Percentiles rank a stretch among this genome's conserved stretches.
Evolutionary conservation across 1,139 yeast genomes (phyloP).

Genomic region (Candida labiduridarum): DNA sequence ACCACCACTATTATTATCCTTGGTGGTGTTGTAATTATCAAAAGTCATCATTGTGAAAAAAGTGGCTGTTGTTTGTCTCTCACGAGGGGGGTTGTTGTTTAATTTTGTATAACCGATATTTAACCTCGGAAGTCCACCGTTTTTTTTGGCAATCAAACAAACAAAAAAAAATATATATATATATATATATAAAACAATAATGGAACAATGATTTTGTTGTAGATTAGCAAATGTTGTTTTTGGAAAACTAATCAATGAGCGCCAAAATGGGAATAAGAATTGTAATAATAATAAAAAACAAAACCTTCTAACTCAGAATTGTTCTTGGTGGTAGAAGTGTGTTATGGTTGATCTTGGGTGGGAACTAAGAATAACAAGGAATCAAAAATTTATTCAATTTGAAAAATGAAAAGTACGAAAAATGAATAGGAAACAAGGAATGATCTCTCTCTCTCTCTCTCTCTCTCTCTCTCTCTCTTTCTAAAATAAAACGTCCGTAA

Average conservation of each 20-base stretch:
- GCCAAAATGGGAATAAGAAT: no score
- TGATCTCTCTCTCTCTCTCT: no score
- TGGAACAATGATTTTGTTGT: no score
- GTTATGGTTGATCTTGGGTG: neutral
- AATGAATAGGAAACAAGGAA: neutral
- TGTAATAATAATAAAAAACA: no score
- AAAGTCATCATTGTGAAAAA: slow-evolving; percentile 8
- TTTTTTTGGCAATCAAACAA: no score
- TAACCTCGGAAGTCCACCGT: no score
- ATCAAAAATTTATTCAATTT: neutral
- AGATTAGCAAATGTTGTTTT: no score
- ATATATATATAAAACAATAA: no score
- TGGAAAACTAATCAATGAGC: no score
- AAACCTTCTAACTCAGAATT: no score
- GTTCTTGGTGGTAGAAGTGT: neutral
- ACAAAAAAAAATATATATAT: no score
- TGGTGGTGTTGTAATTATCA: slow-evolving; percentile 2
- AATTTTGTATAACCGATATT: neutral
- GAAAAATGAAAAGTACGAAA: neutral
- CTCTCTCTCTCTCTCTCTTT: no score
- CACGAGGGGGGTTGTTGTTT: neutral
- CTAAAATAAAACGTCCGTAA: neutral
- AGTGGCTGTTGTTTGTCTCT: neutral
- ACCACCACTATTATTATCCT: neutral
- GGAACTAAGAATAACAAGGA: neutral